phyloP scores from a whole-genome alignment of 1,284 basidiomycete genomes.

The Moesziomyces parantarcticus region DNA sequence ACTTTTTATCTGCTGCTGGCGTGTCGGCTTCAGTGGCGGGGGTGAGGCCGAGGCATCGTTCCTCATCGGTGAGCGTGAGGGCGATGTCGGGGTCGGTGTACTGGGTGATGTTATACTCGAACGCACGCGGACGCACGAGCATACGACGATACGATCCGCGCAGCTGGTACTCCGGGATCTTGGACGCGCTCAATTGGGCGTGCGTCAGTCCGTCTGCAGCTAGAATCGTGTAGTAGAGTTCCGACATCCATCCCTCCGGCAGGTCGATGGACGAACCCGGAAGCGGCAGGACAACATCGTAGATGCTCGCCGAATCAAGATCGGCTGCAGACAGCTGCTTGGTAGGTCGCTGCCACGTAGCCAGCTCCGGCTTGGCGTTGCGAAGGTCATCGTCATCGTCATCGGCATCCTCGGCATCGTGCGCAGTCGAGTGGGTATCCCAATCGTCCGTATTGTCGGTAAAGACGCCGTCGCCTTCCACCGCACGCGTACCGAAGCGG shows the following conservation, averaged over 20 bases:
- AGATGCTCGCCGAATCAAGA: constrained; percentile 75
- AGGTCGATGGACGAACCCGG: constrained; percentile 92
- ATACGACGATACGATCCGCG: constrained; percentile 93
- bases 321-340: constrained; percentile 82
- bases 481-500: constrained; percentile 79
- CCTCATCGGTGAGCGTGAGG: constrained; percentile 93
- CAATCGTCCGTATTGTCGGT: constrained; percentile 59
- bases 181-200: constrained; percentile 76
- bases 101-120: constrained; percentile 82
- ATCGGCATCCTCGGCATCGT: constrained; percentile 4
- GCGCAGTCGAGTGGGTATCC: not conserved
- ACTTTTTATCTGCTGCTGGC: constrained; percentile 3
- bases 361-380: constrained; percentile 21
- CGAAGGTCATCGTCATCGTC: constrained; percentile 27
- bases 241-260: constrained; percentile 82
- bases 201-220: constrained; percentile 86
- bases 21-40: not conserved
- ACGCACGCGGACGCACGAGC: constrained; percentile 81
- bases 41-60: constrained; percentile 73
- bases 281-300: constrained; percentile 94
- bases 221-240: constrained; percentile 84
- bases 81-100: constrained; percentile 94
- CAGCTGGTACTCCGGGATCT: constrained; percentile 81
- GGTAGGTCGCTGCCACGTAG: constrained; percentile 72
- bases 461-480: constrained; percentile 78